Evolutionary conservation across 192 early-diverging fungal genomes (phyloP).

Genomic region (Chytriomyces confervae): DNA sequence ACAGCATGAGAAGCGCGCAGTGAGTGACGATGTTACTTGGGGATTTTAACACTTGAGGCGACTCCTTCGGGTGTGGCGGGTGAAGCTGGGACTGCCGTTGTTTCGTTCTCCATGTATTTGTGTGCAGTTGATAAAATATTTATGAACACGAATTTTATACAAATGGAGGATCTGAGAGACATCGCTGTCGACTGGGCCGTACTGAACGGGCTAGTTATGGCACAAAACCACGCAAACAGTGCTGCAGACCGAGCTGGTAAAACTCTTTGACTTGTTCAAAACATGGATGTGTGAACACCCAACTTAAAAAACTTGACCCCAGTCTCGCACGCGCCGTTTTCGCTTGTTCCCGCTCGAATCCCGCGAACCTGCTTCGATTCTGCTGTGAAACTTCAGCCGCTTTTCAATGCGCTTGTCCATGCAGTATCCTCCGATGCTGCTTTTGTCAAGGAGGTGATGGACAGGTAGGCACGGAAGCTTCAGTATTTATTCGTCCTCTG

Average conservation of each 20-base stretch:
- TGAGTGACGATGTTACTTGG: background rate
- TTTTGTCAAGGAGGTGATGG: conserved; percentile 76
- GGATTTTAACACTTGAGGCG: background rate
- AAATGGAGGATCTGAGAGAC: conserved; percentile 13
- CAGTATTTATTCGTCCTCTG: background rate
- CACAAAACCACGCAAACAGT: background rate
- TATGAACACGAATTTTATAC: background rate
- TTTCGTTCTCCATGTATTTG: too few relatives aligned
- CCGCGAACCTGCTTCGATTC: conserved; percentile 74
- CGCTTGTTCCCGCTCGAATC: conserved; percentile 86
- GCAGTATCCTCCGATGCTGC: conserved; percentile 74
- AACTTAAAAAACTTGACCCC: background rate
- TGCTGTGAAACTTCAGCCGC: conserved; percentile 76
- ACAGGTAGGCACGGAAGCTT: conserved; percentile 49
- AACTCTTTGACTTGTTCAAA: background rate
- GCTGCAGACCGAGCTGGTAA: background rate
- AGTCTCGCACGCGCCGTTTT: conserved; percentile 80
- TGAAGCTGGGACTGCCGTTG: background rate
- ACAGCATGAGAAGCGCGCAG: too few relatives aligned
- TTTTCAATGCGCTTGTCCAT: conserved; percentile 84
- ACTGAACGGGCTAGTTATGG: conserved; percentile 14
- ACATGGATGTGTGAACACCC: too few relatives aligned
- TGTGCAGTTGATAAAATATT: too few relatives aligned
- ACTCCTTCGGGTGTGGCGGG: background rate
- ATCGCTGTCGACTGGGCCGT: conserved; percentile 25